Conservation (phyloP, 2,329 filamentous ascomycete genomes). For the Aspergillus ustus region DNA sequence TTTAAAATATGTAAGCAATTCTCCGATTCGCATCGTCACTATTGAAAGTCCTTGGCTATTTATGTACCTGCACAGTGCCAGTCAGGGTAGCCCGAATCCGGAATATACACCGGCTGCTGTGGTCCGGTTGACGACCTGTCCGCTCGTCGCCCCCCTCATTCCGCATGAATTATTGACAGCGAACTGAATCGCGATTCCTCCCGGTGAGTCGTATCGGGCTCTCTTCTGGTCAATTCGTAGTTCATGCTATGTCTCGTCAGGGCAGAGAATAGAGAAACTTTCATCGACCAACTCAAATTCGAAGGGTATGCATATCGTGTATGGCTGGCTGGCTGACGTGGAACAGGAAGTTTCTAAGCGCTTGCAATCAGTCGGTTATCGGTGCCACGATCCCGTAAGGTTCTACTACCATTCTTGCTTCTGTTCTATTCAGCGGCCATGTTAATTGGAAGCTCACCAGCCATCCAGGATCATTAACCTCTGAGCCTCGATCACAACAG, state of each 20-base stretch:
- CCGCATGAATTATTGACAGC: conserved; percentile 11
- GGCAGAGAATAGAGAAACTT: not conserved
- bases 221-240: not conserved
- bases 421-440: not conserved
- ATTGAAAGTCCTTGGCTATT: conserved; percentile 2
- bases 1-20: not conserved
- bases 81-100: not conserved
- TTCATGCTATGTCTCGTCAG: not conserved
- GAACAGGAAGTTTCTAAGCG: not conserved
- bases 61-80: not conserved
- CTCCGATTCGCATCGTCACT: not conserved
- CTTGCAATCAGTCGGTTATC: not conserved
- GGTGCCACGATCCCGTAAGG: not conserved
- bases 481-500: not conserved
- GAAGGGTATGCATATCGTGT: not conserved
- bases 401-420: not conserved
- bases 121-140: conserved; percentile 7
- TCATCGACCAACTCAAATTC: not conserved
- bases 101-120: conserved; percentile 8
- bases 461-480: conserved; percentile 9
- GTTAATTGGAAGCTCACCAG: not conserved
- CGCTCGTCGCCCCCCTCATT: not conserved
- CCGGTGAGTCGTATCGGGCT: conserved; percentile 2
- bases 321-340: not conserved
- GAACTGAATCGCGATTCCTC: not conserved